Evolutionary conservation across 169 alveolate genomes (phyloP), one percentile per base, ranked within the genome.

Genomic region (Cardiosporidium cionae): DNA sequence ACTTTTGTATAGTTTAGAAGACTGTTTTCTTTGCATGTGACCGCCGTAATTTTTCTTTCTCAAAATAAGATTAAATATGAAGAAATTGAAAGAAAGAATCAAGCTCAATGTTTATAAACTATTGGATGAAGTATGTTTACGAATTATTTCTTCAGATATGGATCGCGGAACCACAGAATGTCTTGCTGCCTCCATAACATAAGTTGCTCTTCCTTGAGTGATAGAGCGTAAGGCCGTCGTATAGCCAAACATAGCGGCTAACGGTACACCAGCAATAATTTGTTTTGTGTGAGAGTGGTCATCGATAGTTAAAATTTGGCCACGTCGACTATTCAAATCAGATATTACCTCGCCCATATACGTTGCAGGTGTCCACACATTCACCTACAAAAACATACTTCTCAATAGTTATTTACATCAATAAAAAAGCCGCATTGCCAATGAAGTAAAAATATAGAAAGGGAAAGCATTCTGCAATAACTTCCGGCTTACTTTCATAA

Each of bases 181-280:
- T 72, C 89, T 90, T 9, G 89, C 88, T 83, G 90, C 83, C 23
- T 83, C 82, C 94, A 87, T 87, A 52, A 83, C 80, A 76, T 81
- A 89, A 63, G 83, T 73, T 7, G 91, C 94, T 1, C 94, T 86
- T 29, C 96, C 96, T 79, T 91, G 92, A 35, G 92, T 78, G 33
- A 86, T 37, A 16, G 91, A 86, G 29, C 96, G 84, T 29, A 91
- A 84, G 68, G 72, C 87, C 1, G 92, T 87, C 5, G 90, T 84
- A 85, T 90, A 91, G 22, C 93, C 90, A 58, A 84, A 87, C 92
- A 90, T 81, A 72, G 83, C 89, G 35, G 88, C 81, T 7, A 89
- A 85, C 0, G 94, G 95, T 1, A 87, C 87, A 58, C 82, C 89
- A 4, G 78, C 89, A 7, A 36, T 52, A 29, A 80, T 75, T 68